Conservation (phyloP, 768 basidiomycete species). For the Cystofilobasidium capitatum region DNA sequence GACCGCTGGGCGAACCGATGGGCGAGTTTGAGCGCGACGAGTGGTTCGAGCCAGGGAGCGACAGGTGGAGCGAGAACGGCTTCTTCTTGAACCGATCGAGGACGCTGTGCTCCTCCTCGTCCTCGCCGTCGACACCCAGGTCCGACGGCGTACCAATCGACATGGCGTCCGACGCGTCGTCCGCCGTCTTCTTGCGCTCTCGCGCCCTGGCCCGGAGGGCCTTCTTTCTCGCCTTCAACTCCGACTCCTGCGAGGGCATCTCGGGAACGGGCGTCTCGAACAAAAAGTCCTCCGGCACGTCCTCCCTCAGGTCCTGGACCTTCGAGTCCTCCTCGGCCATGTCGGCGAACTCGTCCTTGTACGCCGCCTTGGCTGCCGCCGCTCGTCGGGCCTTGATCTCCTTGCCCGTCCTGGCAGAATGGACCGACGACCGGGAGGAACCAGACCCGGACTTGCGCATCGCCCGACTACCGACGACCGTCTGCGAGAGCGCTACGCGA, state of each 20-base stretch:
- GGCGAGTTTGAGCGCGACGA: neutral
- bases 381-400: neutral
- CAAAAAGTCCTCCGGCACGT: neutral
- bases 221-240: neutral
- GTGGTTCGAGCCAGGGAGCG: neutral
- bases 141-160: neutral
- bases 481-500: neutral
- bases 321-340: neutral
- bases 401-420: neutral
- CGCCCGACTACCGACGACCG: neutral
- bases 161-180: neutral
- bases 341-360: slow-evolving; percentile 6
- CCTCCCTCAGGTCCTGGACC: neutral
- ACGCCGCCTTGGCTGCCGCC: neutral
- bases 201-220: neutral
- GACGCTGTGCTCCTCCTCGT: neutral
- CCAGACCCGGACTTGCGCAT: neutral
- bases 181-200: neutral
- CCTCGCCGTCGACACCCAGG: neutral
- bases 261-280: neutral
- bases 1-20: neutral
- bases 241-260: neutral
- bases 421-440: neutral
- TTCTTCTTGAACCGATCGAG: neutral
- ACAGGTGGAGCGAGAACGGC: neutral